Percentiles rank a stretch among this genome's conserved stretches.
Conservation (phyloP, 495 filamentous ascomycete genomes). For the Xylaria grammica region DNA sequence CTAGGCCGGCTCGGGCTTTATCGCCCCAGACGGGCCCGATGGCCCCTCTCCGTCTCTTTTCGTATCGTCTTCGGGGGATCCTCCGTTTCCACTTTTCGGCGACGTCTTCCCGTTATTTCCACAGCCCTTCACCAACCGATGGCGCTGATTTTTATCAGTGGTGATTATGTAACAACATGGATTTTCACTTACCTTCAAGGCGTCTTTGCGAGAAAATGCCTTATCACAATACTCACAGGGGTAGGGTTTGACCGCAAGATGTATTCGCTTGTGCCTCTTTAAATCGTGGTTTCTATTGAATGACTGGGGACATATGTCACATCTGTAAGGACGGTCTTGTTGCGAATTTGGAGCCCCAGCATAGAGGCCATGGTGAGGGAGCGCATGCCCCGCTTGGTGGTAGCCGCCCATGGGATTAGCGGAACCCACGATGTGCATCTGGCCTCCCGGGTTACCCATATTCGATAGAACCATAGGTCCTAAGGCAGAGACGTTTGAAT, state of each 20-base stretch:
- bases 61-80: slow-evolving; percentile 26
- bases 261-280: slow-evolving; percentile 94
- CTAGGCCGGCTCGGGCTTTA: slow-evolving; percentile 31
- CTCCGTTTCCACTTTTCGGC: slow-evolving; percentile 22
- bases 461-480: slow-evolving; percentile 75
- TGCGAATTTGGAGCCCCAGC: slow-evolving; percentile 50
- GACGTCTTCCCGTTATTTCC: slow-evolving; percentile 59
- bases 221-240: slow-evolving; percentile 92
- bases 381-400: slow-evolving; percentile 60
- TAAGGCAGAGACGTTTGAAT: slow-evolving; percentile 42
- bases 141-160: slow-evolving; percentile 63
- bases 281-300: slow-evolving; percentile 98
- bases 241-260: slow-evolving; percentile 93
- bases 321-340: slow-evolving; percentile 89
- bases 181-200: slow-evolving; percentile 75
- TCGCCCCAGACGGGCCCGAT: slow-evolving; percentile 2
- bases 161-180: background rate
- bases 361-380: slow-evolving; percentile 62
- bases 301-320: slow-evolving; percentile 86
- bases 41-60: slow-evolving; percentile 23
- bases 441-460: slow-evolving; percentile 74
- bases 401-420: slow-evolving; percentile 54
- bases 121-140: slow-evolving; percentile 93
- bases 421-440: slow-evolving; percentile 70
- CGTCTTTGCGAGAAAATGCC: slow-evolving; percentile 96